Conservation (phyloP, 2,329 filamentous ascomycete species). For the Fusarium sp. region DNA sequence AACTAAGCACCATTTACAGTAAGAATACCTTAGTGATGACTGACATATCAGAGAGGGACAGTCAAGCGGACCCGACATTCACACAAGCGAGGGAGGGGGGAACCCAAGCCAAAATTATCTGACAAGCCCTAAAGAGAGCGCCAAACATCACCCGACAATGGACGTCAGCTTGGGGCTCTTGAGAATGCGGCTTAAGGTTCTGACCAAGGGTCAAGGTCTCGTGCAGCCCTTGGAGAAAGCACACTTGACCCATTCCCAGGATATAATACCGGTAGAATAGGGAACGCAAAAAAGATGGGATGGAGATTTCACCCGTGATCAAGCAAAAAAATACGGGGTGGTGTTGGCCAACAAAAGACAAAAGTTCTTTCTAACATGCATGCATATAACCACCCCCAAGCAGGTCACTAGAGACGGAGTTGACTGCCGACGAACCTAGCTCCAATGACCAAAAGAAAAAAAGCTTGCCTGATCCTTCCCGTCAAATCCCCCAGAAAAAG, state of each 20-base stretch:
- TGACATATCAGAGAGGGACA: background rate
- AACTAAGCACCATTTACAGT: background rate
- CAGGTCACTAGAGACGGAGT: background rate
- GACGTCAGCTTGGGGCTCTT: background rate
- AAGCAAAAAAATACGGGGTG: background rate
- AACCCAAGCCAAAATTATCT: background rate
- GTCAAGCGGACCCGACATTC: background rate
- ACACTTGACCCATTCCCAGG: background rate
- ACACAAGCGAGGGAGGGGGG: background rate
- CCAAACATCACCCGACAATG: background rate
- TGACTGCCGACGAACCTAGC: background rate
- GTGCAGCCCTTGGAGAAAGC: background rate
- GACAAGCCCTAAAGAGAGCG: background rate
- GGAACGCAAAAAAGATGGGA: background rate
- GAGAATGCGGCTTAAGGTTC: background rate
- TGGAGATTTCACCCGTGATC: background rate
- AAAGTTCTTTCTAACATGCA: background rate
- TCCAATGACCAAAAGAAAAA: background rate
- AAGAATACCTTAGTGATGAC: background rate
- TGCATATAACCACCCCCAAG: background rate
- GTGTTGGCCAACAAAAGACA: background rate
- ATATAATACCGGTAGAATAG: background rate
- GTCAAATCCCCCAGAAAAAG: background rate
- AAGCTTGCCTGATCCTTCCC: background rate
- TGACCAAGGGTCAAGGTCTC: background rate